Percentiles rank a stretch among this genome's conserved stretches.
Evolutionary conservation across 1,284 basidiomycete genomes (phyloP).

Genomic region (Cerioporus squamosus): DNA sequence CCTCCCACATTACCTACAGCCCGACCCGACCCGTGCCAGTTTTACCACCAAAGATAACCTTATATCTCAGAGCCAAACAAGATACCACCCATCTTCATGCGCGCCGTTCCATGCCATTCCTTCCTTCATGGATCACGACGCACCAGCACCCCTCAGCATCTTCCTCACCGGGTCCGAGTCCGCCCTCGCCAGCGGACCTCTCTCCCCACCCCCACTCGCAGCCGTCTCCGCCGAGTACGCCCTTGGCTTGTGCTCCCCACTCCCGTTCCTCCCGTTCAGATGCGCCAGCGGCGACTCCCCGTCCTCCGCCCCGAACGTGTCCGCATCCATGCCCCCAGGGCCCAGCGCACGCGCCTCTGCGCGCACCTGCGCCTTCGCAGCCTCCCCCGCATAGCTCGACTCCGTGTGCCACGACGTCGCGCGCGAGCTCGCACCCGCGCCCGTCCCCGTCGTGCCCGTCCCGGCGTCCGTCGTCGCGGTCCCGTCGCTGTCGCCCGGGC

Average conservation of each 20-base stretch:
- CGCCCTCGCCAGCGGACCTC: constrained; percentile 19
- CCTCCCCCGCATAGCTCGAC: constrained; percentile 13
- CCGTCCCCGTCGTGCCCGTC: constrained; percentile 1
- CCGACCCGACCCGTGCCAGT: too few species aligned
- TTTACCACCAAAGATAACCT: too few species aligned
- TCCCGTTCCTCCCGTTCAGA: background rate
- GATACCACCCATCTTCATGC: too few species aligned
- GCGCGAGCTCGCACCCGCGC: constrained; percentile 21
- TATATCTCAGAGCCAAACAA: too few species aligned
- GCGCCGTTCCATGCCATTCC: too few species aligned
- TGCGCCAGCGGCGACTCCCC: constrained; percentile 9
- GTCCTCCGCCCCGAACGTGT: constrained; percentile 18
- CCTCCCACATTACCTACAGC: too few species aligned
- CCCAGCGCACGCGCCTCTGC: constrained; percentile 6
- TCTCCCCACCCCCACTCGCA: constrained; percentile 9
- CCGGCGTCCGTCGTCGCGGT: constrained; percentile 16
- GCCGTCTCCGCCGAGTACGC: constrained; percentile 5
- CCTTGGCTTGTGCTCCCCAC: background rate
- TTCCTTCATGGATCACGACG: background rate
- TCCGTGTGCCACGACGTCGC: constrained; percentile 32
- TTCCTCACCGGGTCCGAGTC: constrained; percentile 30
- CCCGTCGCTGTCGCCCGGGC: constrained; percentile 23
- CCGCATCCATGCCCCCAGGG: constrained; percentile 3
- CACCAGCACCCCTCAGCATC: constrained; percentile 8
- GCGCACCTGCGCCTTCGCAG: constrained; percentile 14